Base-by-base conservation (phyloP, 768 basidiomycete genomes). In the Russula abietina region DNA sequence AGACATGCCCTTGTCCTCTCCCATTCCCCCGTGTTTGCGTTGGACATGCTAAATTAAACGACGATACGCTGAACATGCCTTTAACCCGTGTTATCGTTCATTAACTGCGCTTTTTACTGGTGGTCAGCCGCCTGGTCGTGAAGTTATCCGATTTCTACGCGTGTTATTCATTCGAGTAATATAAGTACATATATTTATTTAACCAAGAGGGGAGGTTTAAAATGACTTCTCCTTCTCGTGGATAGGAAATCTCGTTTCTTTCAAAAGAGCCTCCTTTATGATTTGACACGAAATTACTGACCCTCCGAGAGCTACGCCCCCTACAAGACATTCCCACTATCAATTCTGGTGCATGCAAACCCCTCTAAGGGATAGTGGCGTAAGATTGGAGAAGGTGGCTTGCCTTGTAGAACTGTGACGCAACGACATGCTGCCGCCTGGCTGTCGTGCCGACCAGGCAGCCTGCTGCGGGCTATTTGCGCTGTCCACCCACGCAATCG, bases 81-180 rank as follows among this genome's bases (percentile, higher is more conserved):
- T 12, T 39, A 7, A 62, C 33, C 57, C 51, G 61, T 62, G 61
- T 57, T 11, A 24, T 36, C 19, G 9, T 52, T 54, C n/a, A 28
- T 58, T 38, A 26, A 24, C n/a, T 46, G 28, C 32, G 33, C 55
- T 38, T 6, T 57, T 39, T 11, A 24, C 30, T 46, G 48, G 8
- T 12, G 55, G 32, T 45, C 41, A 24, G 41, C 43, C 26, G 19
- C 24, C n/a, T 24, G 30, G 36, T 17, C 28, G 19, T 48, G 45
- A 28, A 38, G 22, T 54, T 59, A 26, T 55, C 57, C 22, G 48
- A 53, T 45, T 46, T 33, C 3, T 4, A 33, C 38, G 6, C 41
- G 6, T 22, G 14, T 45, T 53, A 57, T 36, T 63, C 51, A 52
- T 46, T 43, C 10, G 19, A 11, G 46, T 39, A 39, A 54, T 32